A percentile compares a stretch with the other conserved stretches of the same genome.
phyloP scores from a whole-genome alignment of 1,284 basidiomycete genomes.

The Papiliotrema terrestris region DNA sequence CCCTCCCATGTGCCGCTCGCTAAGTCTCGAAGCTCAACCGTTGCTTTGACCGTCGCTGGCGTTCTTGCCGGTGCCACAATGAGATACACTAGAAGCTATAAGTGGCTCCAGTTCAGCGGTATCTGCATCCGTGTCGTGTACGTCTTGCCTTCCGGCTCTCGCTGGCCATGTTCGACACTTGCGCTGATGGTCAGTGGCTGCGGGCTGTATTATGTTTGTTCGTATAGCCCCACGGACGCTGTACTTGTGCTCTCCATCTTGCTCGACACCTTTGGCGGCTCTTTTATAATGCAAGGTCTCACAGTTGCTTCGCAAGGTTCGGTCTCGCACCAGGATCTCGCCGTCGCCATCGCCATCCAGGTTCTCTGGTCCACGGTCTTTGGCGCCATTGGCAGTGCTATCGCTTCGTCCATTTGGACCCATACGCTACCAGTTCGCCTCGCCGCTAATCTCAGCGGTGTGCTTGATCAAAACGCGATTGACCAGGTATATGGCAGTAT shows the following conservation, averaged over 20 bases:
- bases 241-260: not conserved
- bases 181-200: too few relatives aligned
- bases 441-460: not conserved
- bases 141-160: too few relatives aligned
- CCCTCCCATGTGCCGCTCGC: not conserved
- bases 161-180: too few relatives aligned
- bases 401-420: not conserved
- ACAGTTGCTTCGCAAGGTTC: not conserved
- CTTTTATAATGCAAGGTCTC: not conserved
- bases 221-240: not conserved
- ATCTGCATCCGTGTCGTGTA: conserved; percentile 23
- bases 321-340: not conserved
- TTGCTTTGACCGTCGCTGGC: not conserved
- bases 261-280: not conserved
- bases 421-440: not conserved
- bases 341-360: not conserved
- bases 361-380: not conserved
- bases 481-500: conserved; percentile 23
- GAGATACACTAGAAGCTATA: conserved; percentile 50
- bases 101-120: conserved; percentile 38
- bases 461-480: not conserved
- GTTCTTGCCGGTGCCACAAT: conserved; percentile 42
- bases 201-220: too few relatives aligned
- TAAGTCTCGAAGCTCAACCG: not conserved
- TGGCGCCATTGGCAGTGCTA: not conserved